Conservation (phyloP, 805 yeast genomes). For the Yarrowia sp. region DNA sequence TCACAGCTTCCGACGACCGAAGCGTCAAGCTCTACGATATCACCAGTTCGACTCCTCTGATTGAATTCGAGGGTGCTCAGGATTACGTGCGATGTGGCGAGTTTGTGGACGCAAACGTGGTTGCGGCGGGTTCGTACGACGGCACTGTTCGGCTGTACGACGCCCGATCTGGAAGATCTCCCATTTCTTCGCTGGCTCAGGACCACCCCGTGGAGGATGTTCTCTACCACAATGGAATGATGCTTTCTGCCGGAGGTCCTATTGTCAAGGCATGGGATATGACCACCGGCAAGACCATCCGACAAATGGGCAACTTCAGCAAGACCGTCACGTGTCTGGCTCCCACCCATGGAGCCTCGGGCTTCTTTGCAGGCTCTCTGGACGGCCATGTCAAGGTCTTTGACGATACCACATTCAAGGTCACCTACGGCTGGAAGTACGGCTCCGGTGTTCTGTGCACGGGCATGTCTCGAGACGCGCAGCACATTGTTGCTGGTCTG, state of each 20-base stretch:
- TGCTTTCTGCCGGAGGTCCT: constrained; percentile 83
- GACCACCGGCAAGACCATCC: constrained; percentile 72
- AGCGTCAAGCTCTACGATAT: constrained; percentile 88
- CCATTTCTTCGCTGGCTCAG: constrained; percentile 73
- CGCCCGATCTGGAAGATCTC: constrained; percentile 62
- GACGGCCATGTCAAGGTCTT: constrained; percentile 98
- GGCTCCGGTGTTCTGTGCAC: constrained; percentile 91
- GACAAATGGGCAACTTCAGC: constrained; percentile 84
- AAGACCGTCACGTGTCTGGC: constrained; percentile 90
- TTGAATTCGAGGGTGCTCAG: constrained; percentile 73
- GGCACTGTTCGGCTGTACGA: constrained; percentile 85
- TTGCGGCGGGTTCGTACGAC: constrained; percentile 95
- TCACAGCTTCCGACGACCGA: constrained; percentile 92
- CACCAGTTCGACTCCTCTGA: constrained; percentile 76
- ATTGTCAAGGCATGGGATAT: constrained; percentile 91
- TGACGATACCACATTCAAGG: constrained; percentile 68
- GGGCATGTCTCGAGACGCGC: constrained; percentile 85
- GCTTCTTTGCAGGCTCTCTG: constrained; percentile 90
- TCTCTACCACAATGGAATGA: constrained; percentile 74
- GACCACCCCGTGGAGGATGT: constrained; percentile 85
- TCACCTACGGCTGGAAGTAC: constrained; percentile 96
- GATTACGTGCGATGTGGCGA: constrained; percentile 88
- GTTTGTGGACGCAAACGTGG: constrained; percentile 78
- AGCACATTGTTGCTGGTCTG: constrained; percentile 91
- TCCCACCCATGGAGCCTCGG: constrained; percentile 58